A percentile compares a stretch with the other conserved stretches of the same genome.
Conservation (phyloP, 2,329 filamentous ascomycete genomes). For the Aureobasidium sp. region DNA sequence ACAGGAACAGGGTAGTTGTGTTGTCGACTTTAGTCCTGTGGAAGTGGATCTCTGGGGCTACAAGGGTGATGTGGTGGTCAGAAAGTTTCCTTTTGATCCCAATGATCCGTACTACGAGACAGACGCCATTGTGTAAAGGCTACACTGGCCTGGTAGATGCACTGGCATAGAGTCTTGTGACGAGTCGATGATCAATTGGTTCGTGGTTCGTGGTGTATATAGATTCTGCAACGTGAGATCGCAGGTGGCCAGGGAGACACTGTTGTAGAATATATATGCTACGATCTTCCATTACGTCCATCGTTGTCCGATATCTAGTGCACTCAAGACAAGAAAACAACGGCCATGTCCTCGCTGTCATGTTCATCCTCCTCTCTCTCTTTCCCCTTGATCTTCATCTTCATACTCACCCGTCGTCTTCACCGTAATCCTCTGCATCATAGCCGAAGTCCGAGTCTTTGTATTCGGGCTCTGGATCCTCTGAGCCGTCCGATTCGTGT, state of each 20-base stretch:
- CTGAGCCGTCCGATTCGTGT: no score
- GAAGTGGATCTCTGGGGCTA: slow-evolving; percentile 27
- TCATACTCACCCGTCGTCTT: no score
- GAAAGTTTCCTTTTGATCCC: slow-evolving; percentile 35
- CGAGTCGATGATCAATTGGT: neutral
- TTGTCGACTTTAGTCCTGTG: slow-evolving; percentile 23
- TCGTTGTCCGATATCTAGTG: no score
- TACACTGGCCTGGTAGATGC: neutral
- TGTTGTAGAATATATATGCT: neutral
- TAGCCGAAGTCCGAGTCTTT: no score
- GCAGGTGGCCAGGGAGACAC: neutral
- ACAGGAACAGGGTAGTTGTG: slow-evolving; percentile 26
- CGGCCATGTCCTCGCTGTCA: no score
- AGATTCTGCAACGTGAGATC: neutral
- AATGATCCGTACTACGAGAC: slow-evolving; percentile 26
- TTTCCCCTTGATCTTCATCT: no score
- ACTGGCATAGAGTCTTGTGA: neutral
- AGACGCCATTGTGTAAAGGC: slow-evolving; percentile 8
- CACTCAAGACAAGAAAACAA: no score
- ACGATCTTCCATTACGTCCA: no score
- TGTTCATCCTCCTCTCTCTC: no score
- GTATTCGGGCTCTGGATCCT: no score
- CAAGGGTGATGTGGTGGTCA: slow-evolving; percentile 30
- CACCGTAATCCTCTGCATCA: no score
- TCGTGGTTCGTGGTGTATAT: neutral